These are phyloP conservation scores for Coniochaeta prunicola DNA, from an alignment of 2,329 filamentous ascomycete genomes.

Conservation along the genomic window DNA sequence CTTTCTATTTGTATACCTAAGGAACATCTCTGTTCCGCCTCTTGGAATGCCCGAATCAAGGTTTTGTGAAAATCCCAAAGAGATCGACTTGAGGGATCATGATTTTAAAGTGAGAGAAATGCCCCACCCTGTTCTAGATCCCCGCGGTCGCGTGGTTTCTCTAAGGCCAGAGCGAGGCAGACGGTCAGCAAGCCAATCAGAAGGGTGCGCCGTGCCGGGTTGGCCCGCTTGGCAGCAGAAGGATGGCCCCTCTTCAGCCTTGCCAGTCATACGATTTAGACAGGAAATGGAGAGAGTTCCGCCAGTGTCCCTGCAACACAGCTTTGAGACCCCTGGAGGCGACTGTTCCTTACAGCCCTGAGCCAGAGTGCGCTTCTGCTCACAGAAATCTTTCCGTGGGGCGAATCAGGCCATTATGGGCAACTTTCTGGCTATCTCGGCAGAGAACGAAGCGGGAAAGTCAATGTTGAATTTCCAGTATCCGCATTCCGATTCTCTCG, in stretches of 20 bases:
- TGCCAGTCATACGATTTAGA: conserved; percentile 2
- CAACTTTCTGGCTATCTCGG: neutral
- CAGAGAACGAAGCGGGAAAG: neutral
- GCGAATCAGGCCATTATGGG: neutral
- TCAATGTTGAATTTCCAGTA: neutral
- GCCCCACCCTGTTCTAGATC: conserved; percentile 1
- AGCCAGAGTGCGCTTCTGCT: too few species aligned
- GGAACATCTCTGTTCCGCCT: neutral
- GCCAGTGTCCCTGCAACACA: conserved; percentile 3
- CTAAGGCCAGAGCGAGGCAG: neutral
- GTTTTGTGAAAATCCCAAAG: neutral
- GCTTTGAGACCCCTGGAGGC: neutral
- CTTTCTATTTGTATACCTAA: neutral
- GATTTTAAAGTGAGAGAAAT: neutral
- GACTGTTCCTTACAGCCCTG: neutral
- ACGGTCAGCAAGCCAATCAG: neutral
- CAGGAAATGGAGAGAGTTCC: conserved; percentile 2
- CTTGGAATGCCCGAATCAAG: neutral
- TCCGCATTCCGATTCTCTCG: neutral
- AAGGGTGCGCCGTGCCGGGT: neutral
- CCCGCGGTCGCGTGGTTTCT: neutral
- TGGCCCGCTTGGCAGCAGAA: neutral
- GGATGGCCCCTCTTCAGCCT: conserved; percentile 1
- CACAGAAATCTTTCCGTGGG: neutral
- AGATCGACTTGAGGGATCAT: neutral